These are phyloP conservation scores for Heritiera littoralis DNA, from an alignment of 345 rosid genomes.

Conservation along the genomic window DNA sequence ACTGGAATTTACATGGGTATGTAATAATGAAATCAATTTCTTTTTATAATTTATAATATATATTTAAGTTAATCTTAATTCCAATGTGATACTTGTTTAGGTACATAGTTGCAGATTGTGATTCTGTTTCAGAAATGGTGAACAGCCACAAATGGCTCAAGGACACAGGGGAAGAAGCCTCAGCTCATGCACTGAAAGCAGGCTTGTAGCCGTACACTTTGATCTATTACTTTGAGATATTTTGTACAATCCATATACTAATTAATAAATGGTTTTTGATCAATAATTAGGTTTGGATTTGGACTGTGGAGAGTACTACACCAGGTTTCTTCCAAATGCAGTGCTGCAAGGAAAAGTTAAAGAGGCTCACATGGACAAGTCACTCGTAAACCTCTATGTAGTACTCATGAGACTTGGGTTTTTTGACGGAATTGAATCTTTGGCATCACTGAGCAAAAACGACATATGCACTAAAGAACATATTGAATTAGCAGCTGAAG, in stretches of 20 bases:
- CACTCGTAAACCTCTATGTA: slow-evolving; percentile 33
- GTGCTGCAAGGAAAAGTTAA: slow-evolving; percentile 38
- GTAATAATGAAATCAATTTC: no score
- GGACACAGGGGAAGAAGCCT: slow-evolving; percentile 45
- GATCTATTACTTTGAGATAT: no score
- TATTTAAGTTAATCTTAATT: no score
- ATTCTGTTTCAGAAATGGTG: slow-evolving; percentile 44
- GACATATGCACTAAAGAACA: slow-evolving; percentile 31
- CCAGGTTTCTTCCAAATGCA: slow-evolving; percentile 19
- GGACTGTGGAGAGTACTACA: slow-evolving; percentile 46
- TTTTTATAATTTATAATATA: no score
- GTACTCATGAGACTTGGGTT: slow-evolving; percentile 50
- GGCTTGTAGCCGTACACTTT: slow-evolving; percentile 9
- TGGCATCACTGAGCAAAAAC: slow-evolving; percentile 27
- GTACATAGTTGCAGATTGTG: slow-evolving; percentile 49
- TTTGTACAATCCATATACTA: no score
- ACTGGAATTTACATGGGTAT: slow-evolving; percentile 62
- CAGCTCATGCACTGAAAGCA: slow-evolving; percentile 42
- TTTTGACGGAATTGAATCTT: slow-evolving; percentile 42
- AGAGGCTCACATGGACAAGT: slow-evolving; percentile 34
- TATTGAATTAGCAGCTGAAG: slow-evolving; percentile 38
- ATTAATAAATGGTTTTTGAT: no score
- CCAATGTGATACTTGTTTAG: no score
- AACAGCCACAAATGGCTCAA: slow-evolving; percentile 30
- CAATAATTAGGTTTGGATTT: slow-evolving; percentile 33